Conservation (phyloP, 169 alveolate species). For the Amoebophrya sp. region DNA sequence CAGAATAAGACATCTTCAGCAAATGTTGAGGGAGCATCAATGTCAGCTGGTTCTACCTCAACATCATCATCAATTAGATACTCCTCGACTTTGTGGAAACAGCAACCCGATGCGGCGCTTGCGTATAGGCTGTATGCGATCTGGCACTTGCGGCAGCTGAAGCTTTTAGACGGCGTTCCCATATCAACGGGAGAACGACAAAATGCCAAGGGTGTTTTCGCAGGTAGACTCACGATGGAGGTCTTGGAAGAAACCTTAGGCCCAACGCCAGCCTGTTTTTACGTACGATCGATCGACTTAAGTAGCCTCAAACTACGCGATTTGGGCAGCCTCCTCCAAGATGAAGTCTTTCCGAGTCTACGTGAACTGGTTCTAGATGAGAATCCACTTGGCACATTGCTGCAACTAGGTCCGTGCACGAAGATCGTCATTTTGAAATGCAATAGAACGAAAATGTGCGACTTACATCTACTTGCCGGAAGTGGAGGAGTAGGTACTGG, state of each 20-base stretch:
- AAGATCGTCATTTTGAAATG: constrained; percentile 42
- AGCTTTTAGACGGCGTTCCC: constrained; percentile 58
- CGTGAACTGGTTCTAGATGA: constrained; percentile 58
- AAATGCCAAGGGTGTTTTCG: constrained; percentile 62
- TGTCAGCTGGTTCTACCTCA: too few species aligned
- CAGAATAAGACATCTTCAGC: too few species aligned
- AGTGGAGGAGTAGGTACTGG: background rate
- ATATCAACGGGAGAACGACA: constrained; percentile 46
- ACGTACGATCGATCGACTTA: constrained; percentile 56
- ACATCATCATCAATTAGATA: too few species aligned
- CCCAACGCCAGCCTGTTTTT: constrained; percentile 44
- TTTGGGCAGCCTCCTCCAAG: constrained; percentile 59
- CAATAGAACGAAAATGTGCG: background rate
- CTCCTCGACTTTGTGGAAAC: too few species aligned
- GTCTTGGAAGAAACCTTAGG: constrained; percentile 56
- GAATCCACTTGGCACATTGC: constrained; percentile 53
- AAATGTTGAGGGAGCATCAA: too few species aligned
- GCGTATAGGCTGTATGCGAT: constrained; percentile 58
- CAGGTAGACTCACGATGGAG: constrained; percentile 68
- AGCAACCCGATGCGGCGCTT: too few species aligned
- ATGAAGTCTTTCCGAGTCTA: constrained; percentile 54
- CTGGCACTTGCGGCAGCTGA: constrained; percentile 56
- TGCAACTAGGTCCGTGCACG: constrained; percentile 59
- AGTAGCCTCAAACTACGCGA: constrained; percentile 56
- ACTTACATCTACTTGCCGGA: background rate